Evolutionary conservation across 1,139 yeast genomes (phyloP).

Genomic region (Hansenula sp.): DNA sequence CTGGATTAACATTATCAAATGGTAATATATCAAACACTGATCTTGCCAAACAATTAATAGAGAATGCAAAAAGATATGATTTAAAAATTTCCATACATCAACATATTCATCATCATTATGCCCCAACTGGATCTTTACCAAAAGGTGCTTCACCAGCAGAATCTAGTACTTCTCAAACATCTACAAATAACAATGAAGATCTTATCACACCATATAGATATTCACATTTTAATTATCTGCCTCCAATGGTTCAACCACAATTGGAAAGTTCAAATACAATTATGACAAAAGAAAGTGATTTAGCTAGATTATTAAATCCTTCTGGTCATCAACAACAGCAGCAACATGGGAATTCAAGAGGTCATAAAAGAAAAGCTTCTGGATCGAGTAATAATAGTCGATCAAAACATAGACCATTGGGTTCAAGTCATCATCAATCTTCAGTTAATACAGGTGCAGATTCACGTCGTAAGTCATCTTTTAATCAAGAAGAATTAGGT

Average conservation of each 20-base stretch:
- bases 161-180: slow-evolving; percentile 16
- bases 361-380: slow-evolving; percentile 12
- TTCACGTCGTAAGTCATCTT: slow-evolving; percentile 7
- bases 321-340: slow-evolving; percentile 5
- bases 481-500: slow-evolving; percentile 30
- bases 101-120: slow-evolving; percentile 56
- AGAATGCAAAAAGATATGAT: slow-evolving; percentile 56
- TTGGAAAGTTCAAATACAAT: slow-evolving; percentile 47
- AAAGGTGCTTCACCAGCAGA: slow-evolving; percentile 20
- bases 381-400: slow-evolving; percentile 11
- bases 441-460: slow-evolving; percentile 6
- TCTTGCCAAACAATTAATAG: slow-evolving; percentile 51
- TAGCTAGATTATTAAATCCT: slow-evolving; percentile 38
- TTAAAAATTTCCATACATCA: slow-evolving; percentile 75
- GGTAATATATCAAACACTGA: slow-evolving; percentile 51
- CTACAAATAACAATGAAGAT: slow-evolving; percentile 34
- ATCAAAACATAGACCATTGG: slow-evolving; percentile 6
- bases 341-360: not conserved
- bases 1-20: slow-evolving; percentile 30
- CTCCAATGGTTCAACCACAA: slow-evolving; percentile 68
- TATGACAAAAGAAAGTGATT: slow-evolving; percentile 34
- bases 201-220: slow-evolving; percentile 50
- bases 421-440: slow-evolving; percentile 15
- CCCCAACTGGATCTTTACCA: slow-evolving; percentile 7
- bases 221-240: slow-evolving; percentile 69